A percentile compares a stretch with the other conserved stretches of the same genome.
Conservation (phyloP, 768 basidiomycete genomes). For the Amanita thiersii region DNA sequence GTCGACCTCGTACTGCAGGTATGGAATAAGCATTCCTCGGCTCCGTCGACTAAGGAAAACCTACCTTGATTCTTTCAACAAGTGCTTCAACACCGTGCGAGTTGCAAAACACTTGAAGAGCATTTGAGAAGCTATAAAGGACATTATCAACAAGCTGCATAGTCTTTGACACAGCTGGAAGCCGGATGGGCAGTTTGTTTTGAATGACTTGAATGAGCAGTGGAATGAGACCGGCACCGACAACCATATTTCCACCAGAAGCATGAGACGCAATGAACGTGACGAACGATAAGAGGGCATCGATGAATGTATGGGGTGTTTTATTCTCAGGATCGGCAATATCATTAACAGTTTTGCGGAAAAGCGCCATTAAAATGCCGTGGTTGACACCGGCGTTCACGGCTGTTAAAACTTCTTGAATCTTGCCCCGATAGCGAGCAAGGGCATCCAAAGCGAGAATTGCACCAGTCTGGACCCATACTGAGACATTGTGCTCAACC, state of each 20-base stretch:
- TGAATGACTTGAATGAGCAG: slow-evolving; percentile 86
- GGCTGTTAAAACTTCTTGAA: slow-evolving; percentile 81
- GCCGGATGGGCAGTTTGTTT: slow-evolving; percentile 58
- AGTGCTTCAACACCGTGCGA: slow-evolving; percentile 79
- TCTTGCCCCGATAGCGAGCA: slow-evolving; percentile 73
- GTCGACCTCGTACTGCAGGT: slow-evolving; percentile 56
- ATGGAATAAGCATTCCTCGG: slow-evolving; percentile 5
- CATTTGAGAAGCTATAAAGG: slow-evolving; percentile 82
- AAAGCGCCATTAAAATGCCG: slow-evolving; percentile 84
- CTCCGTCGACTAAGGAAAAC: slow-evolving; percentile 14
- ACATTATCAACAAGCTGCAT: slow-evolving; percentile 91
- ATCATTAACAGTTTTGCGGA: slow-evolving; percentile 74
- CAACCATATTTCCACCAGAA: slow-evolving; percentile 86
- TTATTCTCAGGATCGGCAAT: slow-evolving; percentile 58
- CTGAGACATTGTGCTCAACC: slow-evolving; percentile 63
- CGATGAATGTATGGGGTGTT: slow-evolving; percentile 68
- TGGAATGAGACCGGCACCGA: slow-evolving; percentile 88
- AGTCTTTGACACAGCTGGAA: slow-evolving; percentile 78
- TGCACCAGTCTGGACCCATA: slow-evolving; percentile 74
- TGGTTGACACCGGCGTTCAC: slow-evolving; percentile 96
- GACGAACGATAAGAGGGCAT: slow-evolving; percentile 80
- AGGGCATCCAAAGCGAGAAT: slow-evolving; percentile 88
- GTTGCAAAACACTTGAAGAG: slow-evolving; percentile 80
- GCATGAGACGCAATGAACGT: slow-evolving; percentile 82
- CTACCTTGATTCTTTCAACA: slow-evolving; percentile 81